A percentile compares a stretch with the other conserved stretches of the same genome.
Evolutionary conservation across 2,329 filamentous ascomycete genomes (phyloP).

Genomic region (Cordyceps cicadae): DNA sequence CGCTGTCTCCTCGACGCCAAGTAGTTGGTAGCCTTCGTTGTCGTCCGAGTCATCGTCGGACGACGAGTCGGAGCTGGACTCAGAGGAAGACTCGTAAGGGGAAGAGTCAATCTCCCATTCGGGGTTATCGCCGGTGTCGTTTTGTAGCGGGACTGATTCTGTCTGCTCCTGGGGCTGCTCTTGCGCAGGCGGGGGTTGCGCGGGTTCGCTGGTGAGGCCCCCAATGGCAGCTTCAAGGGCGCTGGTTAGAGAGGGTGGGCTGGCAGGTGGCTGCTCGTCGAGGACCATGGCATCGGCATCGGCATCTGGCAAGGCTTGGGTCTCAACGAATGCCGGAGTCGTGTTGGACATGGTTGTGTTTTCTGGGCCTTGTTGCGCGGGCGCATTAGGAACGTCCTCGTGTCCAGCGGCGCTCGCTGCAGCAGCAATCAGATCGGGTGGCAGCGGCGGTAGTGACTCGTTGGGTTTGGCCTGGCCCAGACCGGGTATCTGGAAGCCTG

Average conservation of each 20-base stretch:
- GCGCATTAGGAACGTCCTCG: conserved; percentile 17
- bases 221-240: conserved; percentile 38
- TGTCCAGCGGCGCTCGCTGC: conserved; percentile 21
- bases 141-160: conserved; percentile 19
- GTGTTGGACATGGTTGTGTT: background rate
- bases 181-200: conserved; percentile 9
- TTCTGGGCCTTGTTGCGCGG: conserved; percentile 5
- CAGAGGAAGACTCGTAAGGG: conserved; percentile 59
- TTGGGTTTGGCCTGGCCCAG: conserved; percentile 36
- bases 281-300: conserved; percentile 31
- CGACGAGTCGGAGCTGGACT: conserved; percentile 62
- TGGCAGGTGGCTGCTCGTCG: conserved; percentile 24
- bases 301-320: background rate
- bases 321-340: background rate
- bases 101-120: conserved; percentile 84
- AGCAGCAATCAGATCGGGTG: conserved; percentile 23
- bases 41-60: conserved; percentile 50
- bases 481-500: conserved; percentile 36
- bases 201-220: conserved; percentile 21
- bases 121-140: conserved; percentile 40
- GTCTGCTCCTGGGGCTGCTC: background rate
- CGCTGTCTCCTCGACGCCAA: conserved; percentile 75
- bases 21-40: conserved; percentile 58
- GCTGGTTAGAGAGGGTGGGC: conserved; percentile 30
- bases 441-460: conserved; percentile 31